Base-by-base conservation (phyloP, 768 basidiomycete genomes). In the Termitomyces bulborhizus region DNA sequence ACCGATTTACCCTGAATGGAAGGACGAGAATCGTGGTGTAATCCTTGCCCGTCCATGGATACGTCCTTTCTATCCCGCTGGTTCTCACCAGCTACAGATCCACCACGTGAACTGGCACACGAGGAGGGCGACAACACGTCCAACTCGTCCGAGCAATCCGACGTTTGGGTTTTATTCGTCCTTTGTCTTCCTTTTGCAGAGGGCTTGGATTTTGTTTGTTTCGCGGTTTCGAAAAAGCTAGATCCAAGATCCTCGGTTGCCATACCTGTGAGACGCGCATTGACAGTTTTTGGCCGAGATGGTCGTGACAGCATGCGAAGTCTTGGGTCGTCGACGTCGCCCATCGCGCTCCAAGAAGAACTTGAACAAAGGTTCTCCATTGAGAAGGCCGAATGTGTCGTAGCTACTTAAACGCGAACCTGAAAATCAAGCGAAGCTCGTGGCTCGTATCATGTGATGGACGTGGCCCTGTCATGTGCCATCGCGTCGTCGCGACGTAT, bases 51-150 rank as follows among this genome's bases (percentile, higher is more conserved):
- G 16, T 60, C 55, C 13, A 16, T 34, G 26, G 36, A 42, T 34
- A 27, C 50, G 26, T 65, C 57, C 27, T 56, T 46, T 49, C 60
- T 56, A n/a, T 59, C 60, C 29, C 52, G 46, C 6, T 53, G 15
- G 39, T 62, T 60, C 27, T 55, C 49, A 40, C 24, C 58, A 21
- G 29, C 41, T 9, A 46, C 58, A 29, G 46, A 50, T n/a, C 59
- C 61, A 46, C 44, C 50, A 52, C 55, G 55, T 27, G 61, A 62
- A 16, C 48, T 47, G 37, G 45, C 43, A 40, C 62, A 60, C 7
- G 44, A 46, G 21, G 49, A 50, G 18, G 66, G 59, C 4, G 66
- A 64, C 18, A 67, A 45, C 15, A 59, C 54, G 54, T 69, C 63
- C 34, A 69, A 29, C 39, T 57, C 55, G 41, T 62, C 61, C 3